These are phyloP conservation scores for Apiospora phragmitis DNA, from an alignment of 2,329 filamentous ascomycete genomes.

Conservation along the genomic window DNA sequence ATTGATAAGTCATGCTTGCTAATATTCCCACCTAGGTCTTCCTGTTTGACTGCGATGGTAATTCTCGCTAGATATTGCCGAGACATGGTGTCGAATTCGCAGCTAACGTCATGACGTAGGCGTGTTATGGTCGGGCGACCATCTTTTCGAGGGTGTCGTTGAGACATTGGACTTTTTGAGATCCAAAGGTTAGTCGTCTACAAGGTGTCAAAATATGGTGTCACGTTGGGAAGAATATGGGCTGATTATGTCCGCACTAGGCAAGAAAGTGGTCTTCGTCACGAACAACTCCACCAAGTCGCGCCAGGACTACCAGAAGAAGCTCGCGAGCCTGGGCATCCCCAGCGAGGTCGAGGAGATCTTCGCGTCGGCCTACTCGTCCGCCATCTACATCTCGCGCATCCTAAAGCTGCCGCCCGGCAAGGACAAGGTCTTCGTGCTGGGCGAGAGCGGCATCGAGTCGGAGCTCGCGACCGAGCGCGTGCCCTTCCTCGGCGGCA, in stretches of 20 bases:
- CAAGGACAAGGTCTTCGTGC: conserved; percentile 91
- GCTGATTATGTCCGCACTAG: conserved; percentile 42
- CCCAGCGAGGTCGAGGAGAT: conserved; percentile 82
- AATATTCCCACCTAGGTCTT: conserved; percentile 64
- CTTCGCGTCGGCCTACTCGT: conserved; percentile 93
- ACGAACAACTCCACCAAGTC: conserved; percentile 99
- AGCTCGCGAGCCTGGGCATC: conserved; percentile 80
- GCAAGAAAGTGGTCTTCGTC: conserved; percentile 92
- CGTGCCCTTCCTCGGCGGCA: conserved; percentile 81
- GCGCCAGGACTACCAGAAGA: conserved; percentile 87
- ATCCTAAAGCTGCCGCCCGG: conserved; percentile 78
- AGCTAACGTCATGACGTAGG: conserved; percentile 42
- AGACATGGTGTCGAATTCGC: not conserved
- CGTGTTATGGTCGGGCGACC: conserved; percentile 94
- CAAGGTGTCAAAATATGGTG: not conserved
- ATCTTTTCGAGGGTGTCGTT: conserved; percentile 80
- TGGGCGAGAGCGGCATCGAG: conserved; percentile 91
- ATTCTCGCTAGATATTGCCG: conserved; percentile 22
- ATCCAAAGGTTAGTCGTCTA: conserved; percentile 64
- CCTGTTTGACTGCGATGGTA: conserved; percentile 96
- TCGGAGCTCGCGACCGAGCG: conserved; percentile 80
- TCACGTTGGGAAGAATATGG: not conserved
- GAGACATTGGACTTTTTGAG: conserved; percentile 84
- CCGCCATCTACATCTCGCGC: conserved; percentile 91
- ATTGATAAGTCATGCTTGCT: not conserved